Evolutionary conservation across 1,284 basidiomycete species (phyloP).

Genomic region (Caloboletus firmus): DNA sequence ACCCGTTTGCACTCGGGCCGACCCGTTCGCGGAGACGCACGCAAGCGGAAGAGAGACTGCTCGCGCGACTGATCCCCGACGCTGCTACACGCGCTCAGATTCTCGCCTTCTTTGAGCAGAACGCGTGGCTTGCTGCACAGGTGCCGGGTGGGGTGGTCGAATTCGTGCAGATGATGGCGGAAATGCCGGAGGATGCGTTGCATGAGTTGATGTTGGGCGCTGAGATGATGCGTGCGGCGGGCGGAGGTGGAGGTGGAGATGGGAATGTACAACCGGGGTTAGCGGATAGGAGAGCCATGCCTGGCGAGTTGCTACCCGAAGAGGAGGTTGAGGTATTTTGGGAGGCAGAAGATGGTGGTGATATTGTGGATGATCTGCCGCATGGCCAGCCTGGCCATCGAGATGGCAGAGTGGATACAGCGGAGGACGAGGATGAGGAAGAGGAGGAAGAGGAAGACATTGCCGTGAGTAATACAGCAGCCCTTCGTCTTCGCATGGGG

Average conservation of each 20-base stretch:
- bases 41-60: constrained; percentile 47
- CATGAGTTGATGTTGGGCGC: constrained; percentile 56
- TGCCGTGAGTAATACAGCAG: constrained; percentile 41
- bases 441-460: constrained; percentile 43
- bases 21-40: constrained; percentile 42
- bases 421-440: constrained; percentile 38
- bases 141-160: constrained; percentile 66
- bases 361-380: constrained; percentile 13
- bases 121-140: constrained; percentile 46
- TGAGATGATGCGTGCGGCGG: constrained; percentile 34
- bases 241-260: constrained; percentile 19
- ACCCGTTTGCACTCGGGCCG: constrained; percentile 39
- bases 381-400: constrained; percentile 19
- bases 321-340: constrained; percentile 27
- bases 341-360: constrained; percentile 26
- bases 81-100: constrained; percentile 55
- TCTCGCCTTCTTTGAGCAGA: constrained; percentile 37
- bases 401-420: constrained; percentile 36
- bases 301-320: constrained; percentile 29
- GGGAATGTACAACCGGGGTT: constrained; percentile 43
- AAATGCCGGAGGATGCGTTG: constrained; percentile 58
- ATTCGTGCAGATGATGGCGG: constrained; percentile 57
- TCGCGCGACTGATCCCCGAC: constrained; percentile 60
- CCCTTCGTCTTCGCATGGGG: not conserved
- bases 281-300: constrained; percentile 40